These are phyloP conservation scores for Carex arenaria DNA, from an alignment of 202 grass and related monocot species.

Conservation along the genomic window DNA sequence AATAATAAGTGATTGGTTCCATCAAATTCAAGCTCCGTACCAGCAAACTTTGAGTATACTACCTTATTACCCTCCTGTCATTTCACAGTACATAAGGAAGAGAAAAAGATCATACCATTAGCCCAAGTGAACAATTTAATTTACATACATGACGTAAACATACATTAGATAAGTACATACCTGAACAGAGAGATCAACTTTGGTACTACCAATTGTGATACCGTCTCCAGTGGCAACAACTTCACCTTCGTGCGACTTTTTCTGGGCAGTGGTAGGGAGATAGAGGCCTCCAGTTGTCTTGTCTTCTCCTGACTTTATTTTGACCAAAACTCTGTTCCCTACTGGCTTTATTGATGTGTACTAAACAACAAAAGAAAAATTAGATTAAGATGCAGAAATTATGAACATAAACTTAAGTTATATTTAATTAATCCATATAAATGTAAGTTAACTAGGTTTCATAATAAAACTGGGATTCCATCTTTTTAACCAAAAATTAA, in stretches of 20 bases:
- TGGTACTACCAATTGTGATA: constrained; percentile 43
- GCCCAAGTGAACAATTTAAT: neutral
- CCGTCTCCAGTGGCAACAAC: constrained; percentile 71
- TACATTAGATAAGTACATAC: constrained; percentile 34
- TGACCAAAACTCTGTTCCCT: constrained; percentile 61
- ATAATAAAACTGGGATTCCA: too few species aligned
- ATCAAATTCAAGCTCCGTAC: constrained; percentile 84
- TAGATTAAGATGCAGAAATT: neutral
- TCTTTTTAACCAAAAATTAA: neutral
- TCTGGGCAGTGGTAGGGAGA: constrained; percentile 51
- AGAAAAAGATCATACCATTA: neutral
- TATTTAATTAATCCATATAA: neutral
- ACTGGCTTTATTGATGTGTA: constrained; percentile 69
- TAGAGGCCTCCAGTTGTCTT: constrained; percentile 72
- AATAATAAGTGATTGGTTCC: constrained; percentile 68
- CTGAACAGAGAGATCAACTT: constrained; percentile 58
- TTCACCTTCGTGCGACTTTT: constrained; percentile 61
- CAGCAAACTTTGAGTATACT: constrained; percentile 73
- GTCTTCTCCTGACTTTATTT: constrained; percentile 66
- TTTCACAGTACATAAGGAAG: neutral
- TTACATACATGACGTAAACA: neutral
- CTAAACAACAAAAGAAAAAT: constrained; percentile 27
- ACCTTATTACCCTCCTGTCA: constrained; percentile 54
- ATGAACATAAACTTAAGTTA: neutral
- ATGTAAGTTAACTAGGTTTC: too few species aligned